phyloP scores from a whole-genome alignment of 768 basidiomycete genomes.

The Hemileccinum rubropunctum region DNA sequence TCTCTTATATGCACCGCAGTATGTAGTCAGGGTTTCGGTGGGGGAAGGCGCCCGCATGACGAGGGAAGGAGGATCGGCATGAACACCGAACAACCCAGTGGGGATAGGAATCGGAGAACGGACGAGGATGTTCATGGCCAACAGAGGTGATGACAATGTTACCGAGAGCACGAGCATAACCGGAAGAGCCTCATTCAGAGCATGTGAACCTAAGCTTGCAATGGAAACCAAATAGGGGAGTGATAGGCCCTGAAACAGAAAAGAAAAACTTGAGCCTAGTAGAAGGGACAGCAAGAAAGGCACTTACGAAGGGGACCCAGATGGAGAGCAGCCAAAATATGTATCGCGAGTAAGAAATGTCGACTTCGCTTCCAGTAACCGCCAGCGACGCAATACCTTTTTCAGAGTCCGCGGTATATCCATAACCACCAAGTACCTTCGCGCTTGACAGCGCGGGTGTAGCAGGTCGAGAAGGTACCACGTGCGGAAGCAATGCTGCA shows the following conservation, averaged over 20 bases:
- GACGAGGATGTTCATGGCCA: conserved; percentile 59
- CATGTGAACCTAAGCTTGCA: conserved; percentile 36
- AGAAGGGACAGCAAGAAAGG: neutral
- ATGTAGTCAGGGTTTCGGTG: conserved; percentile 29
- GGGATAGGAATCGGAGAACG: conserved; percentile 67
- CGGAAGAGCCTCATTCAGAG: conserved; percentile 39
- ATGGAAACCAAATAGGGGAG: conserved; percentile 57
- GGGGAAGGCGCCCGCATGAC: conserved; percentile 45
- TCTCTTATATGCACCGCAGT: conserved; percentile 49
- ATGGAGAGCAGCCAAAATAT: conserved; percentile 65
- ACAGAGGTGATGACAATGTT: conserved; percentile 63
- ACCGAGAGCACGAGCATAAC: conserved; percentile 61
- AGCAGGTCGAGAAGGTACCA: conserved; percentile 41
- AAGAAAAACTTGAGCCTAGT: neutral
- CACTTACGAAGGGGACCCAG: conserved; percentile 67
- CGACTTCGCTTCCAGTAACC: conserved; percentile 43
- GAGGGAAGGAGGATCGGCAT: conserved; percentile 39
- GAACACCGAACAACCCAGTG: conserved; percentile 57
- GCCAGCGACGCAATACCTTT: conserved; percentile 50
- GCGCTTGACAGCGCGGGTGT: conserved; percentile 57
- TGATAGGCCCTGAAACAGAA: conserved; percentile 47
- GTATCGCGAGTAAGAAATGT: conserved; percentile 54
- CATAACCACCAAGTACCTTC: conserved; percentile 68
- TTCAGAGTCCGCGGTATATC: conserved; percentile 57
- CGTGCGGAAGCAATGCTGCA: conserved; percentile 38